Evolutionary conservation across 1,139 yeast genomes (phyloP), one percentile per base, ranked within the genome.

Genomic region (Lodderomyces elongisporus): DNA sequence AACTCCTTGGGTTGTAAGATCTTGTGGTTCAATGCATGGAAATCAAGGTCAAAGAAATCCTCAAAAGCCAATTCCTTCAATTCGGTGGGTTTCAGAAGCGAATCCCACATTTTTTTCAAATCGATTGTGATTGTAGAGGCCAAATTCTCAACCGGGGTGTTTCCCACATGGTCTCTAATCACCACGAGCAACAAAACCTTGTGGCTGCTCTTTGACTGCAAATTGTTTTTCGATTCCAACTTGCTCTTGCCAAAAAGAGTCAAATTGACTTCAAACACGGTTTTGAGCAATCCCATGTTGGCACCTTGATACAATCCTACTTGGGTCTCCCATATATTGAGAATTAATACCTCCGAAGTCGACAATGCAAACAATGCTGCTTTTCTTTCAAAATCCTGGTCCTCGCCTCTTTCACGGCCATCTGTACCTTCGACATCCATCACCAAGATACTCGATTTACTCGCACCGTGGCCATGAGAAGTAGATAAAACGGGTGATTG

Each of bases 391-490:
- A 91, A 91, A 56, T 91, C 98, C 57, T 91, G 97, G 56, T 91
- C 98, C 48, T 91, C 98, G 12, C 98, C 98, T 38, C 97, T 74
- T 59, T 91, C 98, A 43, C 96, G 74, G 30, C 98, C 98, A 60
- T 91, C 98, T 2, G 97, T 88, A 30, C 98, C 98, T 60, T 91
- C 98, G 14, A 91, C 97, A 54, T 91, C 98, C 75, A 91, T 72
- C 2, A 91, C 94, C 46, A 88, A 73, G n/a, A 88, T 65, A 44
- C 70, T 73, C 13, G 37, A 42, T 30, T 46, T 53, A 21, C 33
- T 32, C 9, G 32, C 26, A 7, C 14, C 26, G 17, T 41, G 43
- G 7, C 42, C 38, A 2, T 45, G 51, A 2, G 49, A 45, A 21
- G 59, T 52, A 21, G 65, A 62, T 23, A 70, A 59, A 12, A 56